Conservation (phyloP, 2,329 filamentous ascomycete species). For the Neonectria coccinea region DNA sequence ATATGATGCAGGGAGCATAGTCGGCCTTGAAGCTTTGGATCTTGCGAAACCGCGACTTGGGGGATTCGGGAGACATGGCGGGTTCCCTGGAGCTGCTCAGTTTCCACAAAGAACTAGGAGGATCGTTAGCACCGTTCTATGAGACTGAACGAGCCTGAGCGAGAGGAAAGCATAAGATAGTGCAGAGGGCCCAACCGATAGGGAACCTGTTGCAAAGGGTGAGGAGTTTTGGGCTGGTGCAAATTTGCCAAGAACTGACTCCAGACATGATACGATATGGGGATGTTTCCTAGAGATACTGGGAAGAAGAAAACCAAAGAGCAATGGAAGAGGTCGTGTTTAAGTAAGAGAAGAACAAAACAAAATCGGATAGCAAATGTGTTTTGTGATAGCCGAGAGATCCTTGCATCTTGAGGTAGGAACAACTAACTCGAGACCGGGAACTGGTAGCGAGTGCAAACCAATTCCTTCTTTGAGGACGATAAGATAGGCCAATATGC, state of each 20-base stretch:
- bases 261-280: not conserved
- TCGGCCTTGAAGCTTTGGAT: conserved; percentile 89
- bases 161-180: conserved; percentile 10
- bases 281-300: not conserved
- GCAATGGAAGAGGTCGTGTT: not conserved
- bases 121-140: conserved; percentile 24
- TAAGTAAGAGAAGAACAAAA: not conserved
- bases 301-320: not conserved
- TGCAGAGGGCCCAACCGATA: not conserved
- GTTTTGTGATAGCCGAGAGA: not conserved
- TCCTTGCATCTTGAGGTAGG: conserved; percentile 7
- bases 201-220: not conserved
- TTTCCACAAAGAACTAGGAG: conserved; percentile 38
- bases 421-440: conserved; percentile 27
- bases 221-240: not conserved
- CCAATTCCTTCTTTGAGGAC: conserved; percentile 24
- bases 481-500: conserved; percentile 33
- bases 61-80: conserved; percentile 65
- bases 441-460: conserved; percentile 18
- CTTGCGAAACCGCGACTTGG: conserved; percentile 77
- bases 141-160: not conserved
- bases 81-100: conserved; percentile 32
- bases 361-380: not conserved
- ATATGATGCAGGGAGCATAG: conserved; percentile 89
- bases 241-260: not conserved